Evolutionary conservation across 768 basidiomycete genomes (phyloP).

Genomic region (Botryobasidium botryosum): DNA sequence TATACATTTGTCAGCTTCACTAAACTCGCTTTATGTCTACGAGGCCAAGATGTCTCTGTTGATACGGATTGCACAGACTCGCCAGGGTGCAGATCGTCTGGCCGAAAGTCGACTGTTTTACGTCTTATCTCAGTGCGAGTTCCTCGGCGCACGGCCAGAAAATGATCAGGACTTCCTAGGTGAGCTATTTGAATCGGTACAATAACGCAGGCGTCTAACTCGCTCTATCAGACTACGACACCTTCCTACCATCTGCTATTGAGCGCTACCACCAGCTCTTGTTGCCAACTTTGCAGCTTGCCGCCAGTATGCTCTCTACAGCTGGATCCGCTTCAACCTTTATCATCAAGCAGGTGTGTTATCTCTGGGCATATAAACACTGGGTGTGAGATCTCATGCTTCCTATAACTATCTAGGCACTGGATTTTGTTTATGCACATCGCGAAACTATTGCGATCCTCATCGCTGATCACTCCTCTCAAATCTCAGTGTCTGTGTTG

Average conservation of each 20-base stretch:
- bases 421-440: slow-evolving; percentile 70
- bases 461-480: slow-evolving; percentile 53
- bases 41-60: slow-evolving; percentile 89
- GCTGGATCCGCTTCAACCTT: slow-evolving; percentile 51
- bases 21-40: slow-evolving; percentile 85
- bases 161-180: slow-evolving; percentile 70
- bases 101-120: slow-evolving; percentile 62
- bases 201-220: slow-evolving; percentile 14
- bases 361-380: background rate
- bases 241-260: slow-evolving; percentile 75
- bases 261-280: slow-evolving; percentile 85
- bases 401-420: slow-evolving; percentile 28
- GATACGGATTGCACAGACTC: slow-evolving; percentile 65
- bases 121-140: slow-evolving; percentile 69
- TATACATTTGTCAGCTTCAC: slow-evolving; percentile 38
- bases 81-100: slow-evolving; percentile 69
- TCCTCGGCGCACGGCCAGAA: slow-evolving; percentile 70
- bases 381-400: background rate
- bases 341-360: slow-evolving; percentile 47
- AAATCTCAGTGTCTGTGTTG: slow-evolving; percentile 44
- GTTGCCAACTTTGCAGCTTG: slow-evolving; percentile 71
- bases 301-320: slow-evolving; percentile 61
- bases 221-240: slow-evolving; percentile 43
- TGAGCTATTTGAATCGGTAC: slow-evolving; percentile 16
- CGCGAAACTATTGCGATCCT: slow-evolving; percentile 70